These are phyloP conservation scores for Musa itinerans DNA, from an alignment of 176 grass and related monocot genomes.

Conservation along the genomic window DNA sequence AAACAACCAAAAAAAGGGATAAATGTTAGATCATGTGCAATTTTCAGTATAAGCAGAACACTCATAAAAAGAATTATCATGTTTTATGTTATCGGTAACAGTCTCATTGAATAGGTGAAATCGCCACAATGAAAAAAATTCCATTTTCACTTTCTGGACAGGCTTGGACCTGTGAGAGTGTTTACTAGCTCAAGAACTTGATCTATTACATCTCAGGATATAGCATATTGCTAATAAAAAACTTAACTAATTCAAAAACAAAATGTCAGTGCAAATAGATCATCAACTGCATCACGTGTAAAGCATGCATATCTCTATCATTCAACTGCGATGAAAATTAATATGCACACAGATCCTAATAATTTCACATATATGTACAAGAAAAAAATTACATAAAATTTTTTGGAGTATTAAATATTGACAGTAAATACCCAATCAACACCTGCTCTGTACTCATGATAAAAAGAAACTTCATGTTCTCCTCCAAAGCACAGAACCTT, in stretches of 20 bases:
- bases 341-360: background rate
- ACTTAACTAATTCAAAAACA: background rate
- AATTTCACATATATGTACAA: background rate
- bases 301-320: background rate
- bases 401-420: conserved; percentile 1
- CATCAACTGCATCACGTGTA: background rate
- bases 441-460: conserved; percentile 67
- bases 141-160: too few relatives aligned
- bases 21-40: background rate
- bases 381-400: conserved; percentile 4
- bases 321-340: background rate
- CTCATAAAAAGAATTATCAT: background rate
- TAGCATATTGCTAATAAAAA: background rate
- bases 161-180: too few relatives aligned
- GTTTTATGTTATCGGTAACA: background rate
- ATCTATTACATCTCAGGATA: background rate
- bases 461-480: conserved; percentile 73
- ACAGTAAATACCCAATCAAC: conserved; percentile 72
- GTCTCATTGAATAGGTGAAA: background rate
- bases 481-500: conserved; percentile 67
- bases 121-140: too few relatives aligned
- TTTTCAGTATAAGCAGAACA: background rate
- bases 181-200: background rate
- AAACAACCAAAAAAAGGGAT: background rate
- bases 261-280: background rate